A percentile compares a stretch with the other conserved stretches of the same genome.
Conservation (phyloP, 2,329 filamentous ascomycete genomes). For the Sodiomyces alkalinus region DNA sequence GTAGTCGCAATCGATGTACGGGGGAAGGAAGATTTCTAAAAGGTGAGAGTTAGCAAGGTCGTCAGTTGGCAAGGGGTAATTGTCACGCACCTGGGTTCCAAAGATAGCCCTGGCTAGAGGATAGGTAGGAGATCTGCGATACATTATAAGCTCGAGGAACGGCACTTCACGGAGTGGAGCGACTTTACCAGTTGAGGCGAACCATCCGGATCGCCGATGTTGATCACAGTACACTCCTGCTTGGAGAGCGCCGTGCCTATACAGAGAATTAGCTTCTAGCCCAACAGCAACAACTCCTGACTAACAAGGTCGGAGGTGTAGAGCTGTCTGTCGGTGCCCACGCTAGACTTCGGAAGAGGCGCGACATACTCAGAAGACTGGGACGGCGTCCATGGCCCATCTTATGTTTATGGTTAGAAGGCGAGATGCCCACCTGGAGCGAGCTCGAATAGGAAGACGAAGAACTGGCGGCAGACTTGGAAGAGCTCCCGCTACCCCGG, state of each 20-base stretch:
- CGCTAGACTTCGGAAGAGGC: too few relatives aligned
- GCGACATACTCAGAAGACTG: conserved; percentile 41
- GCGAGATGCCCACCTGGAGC: conserved; percentile 29
- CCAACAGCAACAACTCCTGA: neutral
- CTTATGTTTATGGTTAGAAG: conserved; percentile 23
- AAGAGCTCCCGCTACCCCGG: conserved; percentile 15
- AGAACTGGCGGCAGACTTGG: conserved; percentile 32
- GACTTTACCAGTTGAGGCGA: conserved; percentile 51
- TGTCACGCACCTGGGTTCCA: conserved; percentile 57
- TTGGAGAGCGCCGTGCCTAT: conserved; percentile 56
- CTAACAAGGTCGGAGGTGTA: too few relatives aligned
- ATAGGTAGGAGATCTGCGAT: conserved; percentile 62
- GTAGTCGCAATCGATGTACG: conserved; percentile 61
- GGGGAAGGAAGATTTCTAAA: conserved; percentile 65
- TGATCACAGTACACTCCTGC: conserved; percentile 66
- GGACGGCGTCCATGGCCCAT: conserved; percentile 39
- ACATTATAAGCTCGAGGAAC: conserved; percentile 1
- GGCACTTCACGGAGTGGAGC: neutral
- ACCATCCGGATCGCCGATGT: conserved; percentile 61
- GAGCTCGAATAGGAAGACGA: conserved; percentile 42
- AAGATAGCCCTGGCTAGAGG: conserved; percentile 64
- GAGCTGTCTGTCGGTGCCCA: too few relatives aligned
- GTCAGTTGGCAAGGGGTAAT: neutral
- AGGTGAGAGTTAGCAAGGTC: conserved; percentile 3
- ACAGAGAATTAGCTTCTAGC: conserved; percentile 17